Evolutionary conservation across 2,329 filamentous ascomycete genomes (phyloP), one percentile per base, ranked within the genome.

Genomic region (Rhytidhysteron rufulum): DNA sequence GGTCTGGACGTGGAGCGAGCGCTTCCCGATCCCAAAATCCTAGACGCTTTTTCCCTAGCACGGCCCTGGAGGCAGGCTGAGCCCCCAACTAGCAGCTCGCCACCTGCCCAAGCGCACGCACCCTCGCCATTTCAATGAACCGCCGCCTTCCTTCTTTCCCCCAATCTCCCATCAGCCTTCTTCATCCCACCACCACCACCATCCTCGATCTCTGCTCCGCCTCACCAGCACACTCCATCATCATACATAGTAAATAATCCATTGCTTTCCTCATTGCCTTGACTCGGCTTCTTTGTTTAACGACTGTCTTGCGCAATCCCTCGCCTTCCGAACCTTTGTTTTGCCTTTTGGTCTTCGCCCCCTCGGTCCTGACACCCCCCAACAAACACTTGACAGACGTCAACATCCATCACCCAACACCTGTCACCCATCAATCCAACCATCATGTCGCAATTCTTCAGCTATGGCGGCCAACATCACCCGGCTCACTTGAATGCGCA

Each of bases 401-500:
- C 7, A 27, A 13, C 7, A 27, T 27, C 24, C 24, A 27, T 27
- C 24, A 27, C 35, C 25, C 16, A 44, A 45, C 45, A 27, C 7
- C 24, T 27, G 24, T 27, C 24, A 27, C 41, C 34, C 44, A 50
- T 41, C 48, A 49, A 34, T 27, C 39, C 48, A 40, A 40, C 51
- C 48, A 62, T 40, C 60, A 74, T 74, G 70, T 68, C 70, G 44
- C 71, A 65, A 41, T 63, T 60, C 65, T 73, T 72, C 60, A 71
- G 67, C 63, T 74, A 73, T 58, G 65, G 62, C 43, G 67, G 63
- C 34, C 68, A 68, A 39, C 66, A 71, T 52, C 71, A 73, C 54
- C 59, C 63, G 31, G 54, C 62, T 38, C 72, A 82, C 34, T 68
- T 72, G 48, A 67, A 73, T 41, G 69, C 75, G 42, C 74, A 72